Evolutionary conservation across 163 green algal species (phyloP).

Genomic region (Scenedesmus sp.): DNA sequence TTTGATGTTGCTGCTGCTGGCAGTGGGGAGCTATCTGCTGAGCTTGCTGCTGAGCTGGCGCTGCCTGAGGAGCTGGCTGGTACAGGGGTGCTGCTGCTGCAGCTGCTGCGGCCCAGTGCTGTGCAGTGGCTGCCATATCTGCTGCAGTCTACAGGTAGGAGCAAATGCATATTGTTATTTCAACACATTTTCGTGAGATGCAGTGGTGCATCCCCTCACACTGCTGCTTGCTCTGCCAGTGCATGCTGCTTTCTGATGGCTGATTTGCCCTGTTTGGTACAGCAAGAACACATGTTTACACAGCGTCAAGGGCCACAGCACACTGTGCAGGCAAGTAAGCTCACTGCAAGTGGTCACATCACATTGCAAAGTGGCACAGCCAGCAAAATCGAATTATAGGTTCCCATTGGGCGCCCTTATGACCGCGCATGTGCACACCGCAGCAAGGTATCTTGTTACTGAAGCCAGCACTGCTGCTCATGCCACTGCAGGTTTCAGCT

Average conservation of each 20-base stretch:
- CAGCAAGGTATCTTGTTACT: not conserved
- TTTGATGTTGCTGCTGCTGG: conserved; percentile 3
- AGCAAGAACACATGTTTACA: no score
- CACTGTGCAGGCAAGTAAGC: no score
- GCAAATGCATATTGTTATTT: not conserved
- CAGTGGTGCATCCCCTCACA: not conserved
- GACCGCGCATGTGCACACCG: no score
- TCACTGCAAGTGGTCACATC: no score
- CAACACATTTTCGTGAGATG: no score
- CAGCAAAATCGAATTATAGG: no score
- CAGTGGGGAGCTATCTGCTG: not conserved
- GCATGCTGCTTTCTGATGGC: not conserved
- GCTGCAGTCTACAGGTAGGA: not conserved
- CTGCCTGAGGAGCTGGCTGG: not conserved
- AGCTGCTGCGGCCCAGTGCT: not conserved
- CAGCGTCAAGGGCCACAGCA: no score
- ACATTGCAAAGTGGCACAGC: no score
- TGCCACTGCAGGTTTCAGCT: not conserved
- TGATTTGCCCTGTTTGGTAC: not conserved
- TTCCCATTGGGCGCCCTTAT: no score
- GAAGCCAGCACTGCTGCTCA: not conserved
- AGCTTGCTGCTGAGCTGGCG: not conserved
- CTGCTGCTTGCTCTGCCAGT: not conserved
- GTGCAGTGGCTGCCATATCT: not conserved
- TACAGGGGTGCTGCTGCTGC: not conserved